Conservation (phyloP, 345 rosid species). For the Carallia brachiata region DNA sequence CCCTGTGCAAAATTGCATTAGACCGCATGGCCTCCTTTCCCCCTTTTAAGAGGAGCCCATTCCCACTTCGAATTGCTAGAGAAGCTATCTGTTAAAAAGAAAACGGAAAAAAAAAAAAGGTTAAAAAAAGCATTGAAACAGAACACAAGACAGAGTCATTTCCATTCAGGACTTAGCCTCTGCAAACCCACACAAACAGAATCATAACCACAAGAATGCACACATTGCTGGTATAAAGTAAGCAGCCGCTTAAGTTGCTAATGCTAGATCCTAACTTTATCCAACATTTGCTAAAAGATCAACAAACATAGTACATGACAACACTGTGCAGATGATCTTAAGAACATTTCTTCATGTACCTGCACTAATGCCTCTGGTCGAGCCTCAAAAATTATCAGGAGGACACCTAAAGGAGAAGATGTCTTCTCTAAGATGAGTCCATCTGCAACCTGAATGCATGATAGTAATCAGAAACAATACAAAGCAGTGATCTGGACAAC, state of each 20-base stretch:
- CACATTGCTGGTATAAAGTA: too few species aligned
- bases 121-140: slow-evolving; percentile 4
- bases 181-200: too few species aligned
- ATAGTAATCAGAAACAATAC: slow-evolving; percentile 21
- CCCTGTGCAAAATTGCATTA: slow-evolving; percentile 87
- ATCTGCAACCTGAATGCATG: slow-evolving; percentile 67
- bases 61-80: slow-evolving; percentile 88
- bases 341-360: slow-evolving; percentile 36
- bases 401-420: slow-evolving; percentile 83
- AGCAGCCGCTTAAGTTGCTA: too few species aligned
- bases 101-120: slow-evolving; percentile 1
- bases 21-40: slow-evolving; percentile 87
- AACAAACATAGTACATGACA: background rate
- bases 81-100: slow-evolving; percentile 71
- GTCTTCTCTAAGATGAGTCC: slow-evolving; percentile 87
- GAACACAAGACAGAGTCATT: background rate
- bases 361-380: slow-evolving; percentile 93
- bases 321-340: background rate
- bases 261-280: background rate
- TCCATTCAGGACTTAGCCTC: background rate
- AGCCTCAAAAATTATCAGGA: slow-evolving; percentile 83
- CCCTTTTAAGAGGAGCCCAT: slow-evolving; percentile 84
- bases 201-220: too few species aligned
- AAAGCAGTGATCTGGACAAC: background rate
- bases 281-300: background rate